These are phyloP conservation scores for Endotrypanum monterogeii DNA, from an alignment of 208 protist genomes.

Conservation along the genomic window DNA sequence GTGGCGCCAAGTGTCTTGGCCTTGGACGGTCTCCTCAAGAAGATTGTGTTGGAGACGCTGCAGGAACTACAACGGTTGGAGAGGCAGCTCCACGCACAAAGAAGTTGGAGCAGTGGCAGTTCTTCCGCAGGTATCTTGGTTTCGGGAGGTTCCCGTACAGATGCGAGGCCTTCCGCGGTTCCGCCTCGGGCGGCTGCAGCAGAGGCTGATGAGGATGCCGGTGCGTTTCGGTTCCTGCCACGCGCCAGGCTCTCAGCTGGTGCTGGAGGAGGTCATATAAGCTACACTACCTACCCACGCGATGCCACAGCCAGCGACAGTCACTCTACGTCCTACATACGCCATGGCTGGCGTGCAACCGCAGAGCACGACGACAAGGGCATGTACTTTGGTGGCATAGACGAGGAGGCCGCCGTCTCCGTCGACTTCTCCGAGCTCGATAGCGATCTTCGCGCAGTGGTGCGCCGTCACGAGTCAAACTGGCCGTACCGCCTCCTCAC, in stretches of 20 bases:
- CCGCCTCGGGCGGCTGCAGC: slow-evolving; percentile 1
- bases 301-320: background rate
- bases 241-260: slow-evolving; percentile 26
- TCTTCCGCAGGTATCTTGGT: background rate
- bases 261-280: slow-evolving; percentile 22
- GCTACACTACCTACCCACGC: slow-evolving; percentile 22
- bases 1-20: slow-evolving; percentile 31
- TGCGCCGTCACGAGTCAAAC: slow-evolving; percentile 46
- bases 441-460: slow-evolving; percentile 47
- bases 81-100: slow-evolving; percentile 7
- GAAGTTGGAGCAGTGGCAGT: background rate
- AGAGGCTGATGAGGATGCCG: slow-evolving; percentile 24
- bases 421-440: slow-evolving; percentile 58
- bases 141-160: background rate
- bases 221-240: slow-evolving; percentile 29
- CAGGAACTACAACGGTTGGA: slow-evolving; percentile 64
- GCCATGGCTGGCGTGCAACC: slow-evolving; percentile 33
- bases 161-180: background rate
- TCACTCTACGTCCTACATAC: slow-evolving; percentile 10
- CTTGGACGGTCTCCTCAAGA: slow-evolving; percentile 59
- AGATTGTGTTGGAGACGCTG: slow-evolving; percentile 67
- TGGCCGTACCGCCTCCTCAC: slow-evolving; percentile 64
- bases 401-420: slow-evolving; percentile 36
- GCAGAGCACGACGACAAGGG: slow-evolving; percentile 26
- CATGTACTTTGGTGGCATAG: slow-evolving; percentile 49